Percentiles rank a stretch among this genome's conserved stretches.
Evolutionary conservation across 805 yeast species (phyloP).

Genomic region (Hanseniaspora taiwanica): DNA sequence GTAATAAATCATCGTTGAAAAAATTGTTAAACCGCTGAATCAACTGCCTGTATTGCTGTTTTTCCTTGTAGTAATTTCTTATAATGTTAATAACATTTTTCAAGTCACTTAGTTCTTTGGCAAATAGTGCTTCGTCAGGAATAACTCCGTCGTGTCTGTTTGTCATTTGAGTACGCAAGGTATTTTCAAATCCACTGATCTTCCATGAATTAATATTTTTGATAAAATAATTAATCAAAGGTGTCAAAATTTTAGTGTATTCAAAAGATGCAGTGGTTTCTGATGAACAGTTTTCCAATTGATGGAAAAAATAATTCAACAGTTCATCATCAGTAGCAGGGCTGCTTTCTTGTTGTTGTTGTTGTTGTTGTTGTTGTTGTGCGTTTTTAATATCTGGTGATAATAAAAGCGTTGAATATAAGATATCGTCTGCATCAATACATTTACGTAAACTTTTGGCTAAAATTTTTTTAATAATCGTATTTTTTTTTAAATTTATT

Average conservation of each 20-base stretch:
- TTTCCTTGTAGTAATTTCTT: neutral
- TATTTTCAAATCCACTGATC: slow-evolving; percentile 2
- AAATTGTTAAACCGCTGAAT: neutral
- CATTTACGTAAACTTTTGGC: too few species aligned
- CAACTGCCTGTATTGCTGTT: neutral
- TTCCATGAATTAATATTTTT: slow-evolving; percentile 5
- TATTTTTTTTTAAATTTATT: neutral
- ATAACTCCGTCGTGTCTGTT: too few species aligned
- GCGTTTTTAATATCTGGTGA: too few species aligned
- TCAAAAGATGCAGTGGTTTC: too few species aligned
- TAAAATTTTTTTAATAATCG: slow-evolving; percentile 1
- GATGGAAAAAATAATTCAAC: too few species aligned
- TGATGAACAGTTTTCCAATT: too few species aligned
- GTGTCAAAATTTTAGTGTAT: neutral
- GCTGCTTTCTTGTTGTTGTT: too few species aligned
- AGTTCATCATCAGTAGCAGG: too few species aligned
- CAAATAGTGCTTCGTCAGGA: too few species aligned
- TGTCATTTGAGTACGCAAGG: neutral
- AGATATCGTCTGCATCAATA: too few species aligned
- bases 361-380: too few species aligned
- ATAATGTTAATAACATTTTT: neutral
- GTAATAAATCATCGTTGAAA: neutral
- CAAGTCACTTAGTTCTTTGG: neutral
- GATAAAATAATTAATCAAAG: neutral
- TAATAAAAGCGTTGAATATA: too few species aligned